Base-by-base conservation (phyloP, 2,329 filamentous ascomycete genomes). In the Cladosporium velox region DNA sequence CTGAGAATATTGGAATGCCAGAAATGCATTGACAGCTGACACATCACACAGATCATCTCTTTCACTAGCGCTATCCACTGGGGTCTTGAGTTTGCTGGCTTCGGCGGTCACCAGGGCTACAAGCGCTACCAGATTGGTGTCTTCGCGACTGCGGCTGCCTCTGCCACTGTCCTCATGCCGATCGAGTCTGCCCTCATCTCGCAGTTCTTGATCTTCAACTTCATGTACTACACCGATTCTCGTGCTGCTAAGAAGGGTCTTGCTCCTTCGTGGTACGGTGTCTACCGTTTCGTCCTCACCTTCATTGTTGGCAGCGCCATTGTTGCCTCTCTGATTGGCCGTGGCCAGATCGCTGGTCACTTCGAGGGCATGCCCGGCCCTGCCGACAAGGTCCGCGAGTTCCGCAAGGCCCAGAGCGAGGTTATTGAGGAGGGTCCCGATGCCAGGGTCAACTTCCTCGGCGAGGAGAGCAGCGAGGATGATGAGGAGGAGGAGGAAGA, bases 31-130 rank as follows among this genome's bases (percentile, higher is more conserved):
- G 10, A 30, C 24, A 51, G 21, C 65, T 66, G 24, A 68, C 60
- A 41, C 34, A 21, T 38, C 18, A 28, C 15, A 59, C 69, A 90
- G 88, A 95, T 97, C 73, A 91, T 97, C 72, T 96, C 93, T 32
- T 97, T 97, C 84, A 86, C 97, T 1, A 94, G 94, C 54, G 93
- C 93, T 38, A 89, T 97, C 73, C 94, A 97, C 79, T 97, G 94
- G 91, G 93, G 93, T 65, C 84, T 97, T 21, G 93, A 97, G 79
- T 96, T 90, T 77, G 91, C 91, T 60, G 82, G 90, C 80, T 89
- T 84, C 77, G 81, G 89, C 78, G 79, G 86, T 74, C 73, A 85
- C 68, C 89, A 91, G 66, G 90, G 91, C 63, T 91, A 90, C 72
- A 88, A 87, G 72, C 90, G 93, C 69, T 97, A 96, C 77, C 87